A percentile compares a stretch with the other conserved stretches of the same genome.
Evolutionary conservation across 1,284 basidiomycete genomes (phyloP).

Genomic region (Grifola frondosa): DNA sequence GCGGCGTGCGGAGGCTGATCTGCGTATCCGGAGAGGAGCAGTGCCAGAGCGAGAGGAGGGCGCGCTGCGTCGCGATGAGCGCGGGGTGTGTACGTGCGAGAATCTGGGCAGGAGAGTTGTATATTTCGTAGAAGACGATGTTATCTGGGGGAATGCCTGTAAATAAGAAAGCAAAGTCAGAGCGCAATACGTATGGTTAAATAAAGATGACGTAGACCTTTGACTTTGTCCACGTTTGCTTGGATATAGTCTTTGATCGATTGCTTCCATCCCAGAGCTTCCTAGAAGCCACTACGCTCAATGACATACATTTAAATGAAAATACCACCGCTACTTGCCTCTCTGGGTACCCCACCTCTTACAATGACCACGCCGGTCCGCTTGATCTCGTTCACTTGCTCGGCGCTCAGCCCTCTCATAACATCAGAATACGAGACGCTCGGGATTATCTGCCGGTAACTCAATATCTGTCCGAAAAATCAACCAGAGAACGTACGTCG

Average conservation of each 20-base stretch:
- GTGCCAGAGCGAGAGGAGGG: conserved; percentile 64
- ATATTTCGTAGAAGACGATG: conserved; percentile 74
- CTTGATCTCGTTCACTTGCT: conserved; percentile 48
- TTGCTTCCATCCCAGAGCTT: conserved; percentile 63
- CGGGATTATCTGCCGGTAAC: conserved; percentile 51
- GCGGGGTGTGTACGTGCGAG: conserved; percentile 54
- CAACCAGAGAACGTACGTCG: conserved; percentile 16
- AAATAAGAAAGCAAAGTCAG: conserved; percentile 13
- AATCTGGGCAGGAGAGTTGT: conserved; percentile 64
- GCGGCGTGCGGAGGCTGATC: conserved; percentile 55
- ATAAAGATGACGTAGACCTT: conserved; percentile 35
- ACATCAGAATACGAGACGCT: conserved; percentile 52
- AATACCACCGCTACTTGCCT: conserved; percentile 33
- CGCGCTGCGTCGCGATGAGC: conserved; percentile 49
- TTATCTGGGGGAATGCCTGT: conserved; percentile 66
- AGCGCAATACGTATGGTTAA: neutral
- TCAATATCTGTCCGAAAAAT: neutral
- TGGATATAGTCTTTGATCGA: conserved; percentile 56
- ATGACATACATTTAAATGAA: conserved; percentile 6
- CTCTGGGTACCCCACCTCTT: conserved; percentile 53
- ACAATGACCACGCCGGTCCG: conserved; percentile 61
- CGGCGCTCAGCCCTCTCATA: conserved; percentile 38
- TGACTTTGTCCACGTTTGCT: conserved; percentile 48
- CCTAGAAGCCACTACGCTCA: conserved; percentile 31
- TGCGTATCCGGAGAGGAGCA: conserved; percentile 37